Conservation (phyloP, 2,329 filamentous ascomycete genomes). For the Sporothrix curviconia region DNA sequence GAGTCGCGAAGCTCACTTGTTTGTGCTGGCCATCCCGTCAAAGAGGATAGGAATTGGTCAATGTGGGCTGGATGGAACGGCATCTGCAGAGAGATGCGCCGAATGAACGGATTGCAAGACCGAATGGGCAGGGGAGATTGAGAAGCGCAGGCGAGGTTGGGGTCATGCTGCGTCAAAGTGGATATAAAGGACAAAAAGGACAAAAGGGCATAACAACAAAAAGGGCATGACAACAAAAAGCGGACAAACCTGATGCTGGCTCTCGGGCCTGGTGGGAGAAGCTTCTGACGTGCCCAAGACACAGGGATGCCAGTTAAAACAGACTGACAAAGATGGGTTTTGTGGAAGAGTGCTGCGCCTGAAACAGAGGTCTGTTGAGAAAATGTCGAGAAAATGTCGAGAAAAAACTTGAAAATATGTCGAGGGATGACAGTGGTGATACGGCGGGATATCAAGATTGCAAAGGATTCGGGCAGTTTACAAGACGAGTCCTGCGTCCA, state of each 20-base stretch:
- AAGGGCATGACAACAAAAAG: not conserved
- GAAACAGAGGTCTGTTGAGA: too few relatives aligned
- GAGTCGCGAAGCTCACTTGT: not conserved
- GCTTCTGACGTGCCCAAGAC: not conserved
- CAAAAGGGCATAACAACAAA: too few relatives aligned
- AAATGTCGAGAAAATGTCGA: too few relatives aligned
- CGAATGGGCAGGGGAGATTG: too few relatives aligned
- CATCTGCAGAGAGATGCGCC: not conserved
- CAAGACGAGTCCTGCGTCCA: not conserved
- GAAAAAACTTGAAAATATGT: not conserved
- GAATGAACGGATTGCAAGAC: not conserved
- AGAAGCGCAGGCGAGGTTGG: not conserved
- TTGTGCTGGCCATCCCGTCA: not conserved
- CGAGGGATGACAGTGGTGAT: too few relatives aligned
- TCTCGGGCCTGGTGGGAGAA: not conserved
- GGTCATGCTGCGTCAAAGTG: too few relatives aligned
- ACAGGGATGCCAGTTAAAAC: too few relatives aligned
- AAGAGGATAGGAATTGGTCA: not conserved
- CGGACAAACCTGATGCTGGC: slow-evolving; percentile 8
- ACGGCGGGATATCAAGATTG: too few relatives aligned
- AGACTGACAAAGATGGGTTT: not conserved
- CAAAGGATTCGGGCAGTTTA: slow-evolving; percentile 1
- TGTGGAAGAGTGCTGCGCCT: too few relatives aligned
- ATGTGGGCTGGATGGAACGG: not conserved
- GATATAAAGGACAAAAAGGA: too few relatives aligned